phyloP scores from a whole-genome alignment of 129 eudicot genomes.

The Apium graveolens region DNA sequence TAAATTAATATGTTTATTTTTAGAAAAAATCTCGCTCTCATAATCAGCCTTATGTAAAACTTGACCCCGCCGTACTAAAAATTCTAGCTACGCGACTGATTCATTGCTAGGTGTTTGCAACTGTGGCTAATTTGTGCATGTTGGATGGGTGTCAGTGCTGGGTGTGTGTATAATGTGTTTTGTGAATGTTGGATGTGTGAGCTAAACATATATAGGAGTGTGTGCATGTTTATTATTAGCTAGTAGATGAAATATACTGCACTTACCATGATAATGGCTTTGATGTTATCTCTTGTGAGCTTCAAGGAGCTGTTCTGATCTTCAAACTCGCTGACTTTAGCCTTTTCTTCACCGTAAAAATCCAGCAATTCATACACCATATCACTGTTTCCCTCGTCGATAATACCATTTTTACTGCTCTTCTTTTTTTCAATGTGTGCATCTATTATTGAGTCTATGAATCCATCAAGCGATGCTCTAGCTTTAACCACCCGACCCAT shows the following conservation, averaged over 20 bases:
- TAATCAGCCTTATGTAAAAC: too few relatives aligned
- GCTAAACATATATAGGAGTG: too few relatives aligned
- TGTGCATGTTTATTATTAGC: neutral
- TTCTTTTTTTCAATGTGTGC: constrained; percentile 49
- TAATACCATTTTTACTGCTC: neutral
- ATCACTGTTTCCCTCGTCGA: constrained; percentile 31
- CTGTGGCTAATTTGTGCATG: too few relatives aligned
- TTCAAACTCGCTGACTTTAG: constrained; percentile 45
- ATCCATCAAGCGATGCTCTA: constrained; percentile 60
- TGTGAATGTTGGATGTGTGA: neutral
- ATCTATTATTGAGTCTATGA: constrained; percentile 70
- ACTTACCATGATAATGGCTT: constrained; percentile 86
- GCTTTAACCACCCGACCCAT: constrained; percentile 44
- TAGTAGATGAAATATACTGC: neutral
- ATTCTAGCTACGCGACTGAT: too few relatives aligned
- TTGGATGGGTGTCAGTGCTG: too few relatives aligned
- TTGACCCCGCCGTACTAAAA: too few relatives aligned
- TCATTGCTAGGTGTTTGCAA: too few relatives aligned
- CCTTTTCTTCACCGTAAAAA: constrained; percentile 55
- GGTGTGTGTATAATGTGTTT: too few relatives aligned
- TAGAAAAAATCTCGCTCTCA: too few relatives aligned
- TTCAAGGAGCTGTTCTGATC: constrained; percentile 57
- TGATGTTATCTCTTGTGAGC: constrained; percentile 69
- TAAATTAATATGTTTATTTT: too few relatives aligned
- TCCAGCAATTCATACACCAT: constrained; percentile 88